These are phyloP conservation scores for Castanea mollissima DNA, from an alignment of 306 rosid genomes.

Conservation along the genomic window DNA sequence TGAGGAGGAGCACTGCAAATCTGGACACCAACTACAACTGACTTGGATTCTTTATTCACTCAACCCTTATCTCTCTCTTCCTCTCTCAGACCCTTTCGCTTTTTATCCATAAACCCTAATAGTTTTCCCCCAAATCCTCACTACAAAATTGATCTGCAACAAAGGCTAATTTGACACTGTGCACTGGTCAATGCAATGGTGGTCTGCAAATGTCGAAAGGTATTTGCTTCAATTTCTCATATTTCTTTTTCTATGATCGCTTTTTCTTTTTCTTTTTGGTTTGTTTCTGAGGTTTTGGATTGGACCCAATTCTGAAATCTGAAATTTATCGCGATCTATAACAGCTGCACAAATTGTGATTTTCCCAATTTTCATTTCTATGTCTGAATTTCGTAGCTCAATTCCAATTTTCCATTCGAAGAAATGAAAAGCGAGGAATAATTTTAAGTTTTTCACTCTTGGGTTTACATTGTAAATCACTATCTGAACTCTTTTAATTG, in stretches of 20 bases:
- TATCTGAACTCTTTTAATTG: background rate
- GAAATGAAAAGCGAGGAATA: background rate
- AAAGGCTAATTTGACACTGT: slow-evolving; percentile 5
- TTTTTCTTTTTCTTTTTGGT: slow-evolving; percentile 15
- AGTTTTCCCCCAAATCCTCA: background rate
- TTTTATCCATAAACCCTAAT: slow-evolving; percentile 15
- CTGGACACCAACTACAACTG: background rate
- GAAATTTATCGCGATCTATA: slow-evolving; percentile 32
- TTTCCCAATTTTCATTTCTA: background rate
- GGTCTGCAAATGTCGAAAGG: slow-evolving; percentile 99
- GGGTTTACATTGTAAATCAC: background rate
- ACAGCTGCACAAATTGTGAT: slow-evolving; percentile 18
- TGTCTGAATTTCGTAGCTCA: background rate
- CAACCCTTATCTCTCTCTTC: background rate
- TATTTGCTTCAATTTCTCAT: slow-evolving; percentile 17
- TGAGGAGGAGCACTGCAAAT: slow-evolving; percentile 16
- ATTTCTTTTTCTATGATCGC: background rate
- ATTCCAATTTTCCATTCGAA: background rate
- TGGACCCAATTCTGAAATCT: slow-evolving; percentile 35
- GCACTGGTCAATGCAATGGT: slow-evolving; percentile 74
- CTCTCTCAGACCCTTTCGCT: slow-evolving; percentile 1
- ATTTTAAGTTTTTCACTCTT: background rate
- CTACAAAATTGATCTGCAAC: background rate
- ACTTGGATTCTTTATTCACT: background rate
- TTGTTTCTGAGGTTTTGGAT: slow-evolving; percentile 39